A percentile compares a stretch with the other conserved stretches of the same genome.
phyloP scores from a whole-genome alignment of 73 alveolate species.

The Urostyla sp. region DNA sequence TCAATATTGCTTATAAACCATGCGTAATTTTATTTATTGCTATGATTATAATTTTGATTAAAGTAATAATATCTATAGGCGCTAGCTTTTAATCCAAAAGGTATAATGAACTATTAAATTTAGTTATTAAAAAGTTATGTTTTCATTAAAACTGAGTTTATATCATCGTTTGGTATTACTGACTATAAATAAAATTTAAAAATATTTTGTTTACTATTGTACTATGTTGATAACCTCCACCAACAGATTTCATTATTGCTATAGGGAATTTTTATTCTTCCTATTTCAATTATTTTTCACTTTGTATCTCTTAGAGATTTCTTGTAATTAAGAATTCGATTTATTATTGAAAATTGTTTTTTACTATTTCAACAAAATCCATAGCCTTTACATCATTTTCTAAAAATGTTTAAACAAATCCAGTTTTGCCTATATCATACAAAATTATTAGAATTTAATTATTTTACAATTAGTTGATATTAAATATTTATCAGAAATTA shows the following conservation, averaged over 20 bases:
- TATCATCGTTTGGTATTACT: slow-evolving; percentile 9
- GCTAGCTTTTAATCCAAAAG: slow-evolving; percentile 35
- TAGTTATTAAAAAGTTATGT: background rate
- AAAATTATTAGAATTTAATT: background rate
- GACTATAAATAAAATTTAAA: background rate
- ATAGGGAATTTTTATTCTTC: background rate
- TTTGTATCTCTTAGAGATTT: background rate
- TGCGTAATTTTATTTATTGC: slow-evolving; percentile 26
- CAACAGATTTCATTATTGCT: slow-evolving; percentile 3
- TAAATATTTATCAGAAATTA: background rate
- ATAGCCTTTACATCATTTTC: slow-evolving; percentile 6
- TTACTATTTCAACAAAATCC: background rate
- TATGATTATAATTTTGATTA: background rate
- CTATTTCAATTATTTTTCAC: background rate
- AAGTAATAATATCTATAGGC: slow-evolving; percentile 25
- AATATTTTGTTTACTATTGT: background rate
- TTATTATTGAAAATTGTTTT: background rate
- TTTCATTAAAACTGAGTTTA: background rate
- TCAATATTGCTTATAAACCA: background rate
- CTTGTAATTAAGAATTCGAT: too few species aligned
- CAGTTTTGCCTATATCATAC: background rate
- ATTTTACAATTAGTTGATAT: slow-evolving; percentile 3
- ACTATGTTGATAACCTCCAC: background rate
- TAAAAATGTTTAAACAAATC: background rate
- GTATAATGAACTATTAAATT: slow-evolving; percentile 9